Percentiles rank a stretch among this genome's conserved stretches.
These are phyloP conservation scores for Apodospora peruviana DNA, from an alignment of 495 filamentous ascomycete genomes.

Conservation along the genomic window DNA sequence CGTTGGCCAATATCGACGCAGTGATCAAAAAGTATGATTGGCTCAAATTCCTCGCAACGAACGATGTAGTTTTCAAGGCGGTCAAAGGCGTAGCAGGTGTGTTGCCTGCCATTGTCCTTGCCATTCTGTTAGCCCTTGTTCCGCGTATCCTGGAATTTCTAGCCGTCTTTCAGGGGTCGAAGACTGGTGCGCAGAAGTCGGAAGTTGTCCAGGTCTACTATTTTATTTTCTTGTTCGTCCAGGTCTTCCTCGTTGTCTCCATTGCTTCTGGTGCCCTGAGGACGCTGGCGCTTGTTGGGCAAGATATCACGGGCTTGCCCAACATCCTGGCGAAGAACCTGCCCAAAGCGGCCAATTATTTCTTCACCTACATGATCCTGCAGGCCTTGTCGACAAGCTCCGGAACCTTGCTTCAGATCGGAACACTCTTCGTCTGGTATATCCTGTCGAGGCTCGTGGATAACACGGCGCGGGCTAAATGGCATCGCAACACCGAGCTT, in stretches of 20 bases:
- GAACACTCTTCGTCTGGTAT: conserved; percentile 72
- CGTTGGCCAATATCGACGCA: conserved; percentile 67
- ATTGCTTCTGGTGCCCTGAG: conserved; percentile 74
- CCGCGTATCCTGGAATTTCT: conserved; percentile 69
- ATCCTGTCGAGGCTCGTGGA: conserved; percentile 73
- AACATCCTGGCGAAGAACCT: conserved; percentile 74
- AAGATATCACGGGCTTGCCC: conserved; percentile 54
- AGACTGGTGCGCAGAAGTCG: conserved; percentile 76
- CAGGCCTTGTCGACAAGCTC: conserved; percentile 88
- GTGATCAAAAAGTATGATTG: conserved; percentile 59
- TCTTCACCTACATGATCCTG: conserved; percentile 97
- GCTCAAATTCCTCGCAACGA: conserved; percentile 62
- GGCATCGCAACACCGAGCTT: conserved; percentile 73
- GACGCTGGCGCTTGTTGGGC: conserved; percentile 57
- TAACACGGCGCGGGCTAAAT: conserved; percentile 84
- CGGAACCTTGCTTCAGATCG: conserved; percentile 82
- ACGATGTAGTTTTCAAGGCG: conserved; percentile 51
- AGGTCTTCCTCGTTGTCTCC: conserved; percentile 90
- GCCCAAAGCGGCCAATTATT: conserved; percentile 89
- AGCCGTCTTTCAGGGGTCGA: conserved; percentile 67
- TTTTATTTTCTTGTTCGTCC: conserved; percentile 91
- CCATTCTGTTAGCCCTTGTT: conserved; percentile 72
- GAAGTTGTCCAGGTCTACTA: conserved; percentile 87
- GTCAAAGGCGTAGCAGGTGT: conserved; percentile 80
- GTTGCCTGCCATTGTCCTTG: conserved; percentile 71